Evolutionary conservation across 805 yeast species (phyloP).

Genomic region (Candida awuae): DNA sequence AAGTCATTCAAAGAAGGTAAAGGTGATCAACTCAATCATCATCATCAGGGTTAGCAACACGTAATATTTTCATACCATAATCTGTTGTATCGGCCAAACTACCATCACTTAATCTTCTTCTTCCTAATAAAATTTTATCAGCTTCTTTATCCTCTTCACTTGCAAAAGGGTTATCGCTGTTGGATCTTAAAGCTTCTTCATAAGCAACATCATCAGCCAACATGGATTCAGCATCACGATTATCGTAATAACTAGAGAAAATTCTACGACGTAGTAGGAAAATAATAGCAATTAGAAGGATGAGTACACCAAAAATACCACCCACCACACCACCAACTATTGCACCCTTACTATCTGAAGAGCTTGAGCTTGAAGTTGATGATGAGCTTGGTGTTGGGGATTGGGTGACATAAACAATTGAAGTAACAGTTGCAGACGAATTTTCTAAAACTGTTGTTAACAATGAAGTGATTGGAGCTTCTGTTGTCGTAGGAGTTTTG

Average conservation of each 20-base stretch:
- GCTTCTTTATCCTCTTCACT: slow-evolving; percentile 39
- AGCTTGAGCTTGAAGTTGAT: slow-evolving; percentile 16
- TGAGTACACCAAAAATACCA: slow-evolving; percentile 26
- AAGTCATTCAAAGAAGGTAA: no score
- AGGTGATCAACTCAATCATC: background rate
- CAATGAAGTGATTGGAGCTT: slow-evolving; percentile 8
- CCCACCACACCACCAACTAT: slow-evolving; percentile 33
- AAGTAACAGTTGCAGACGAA: slow-evolving; percentile 21
- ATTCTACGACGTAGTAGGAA: slow-evolving; percentile 31
- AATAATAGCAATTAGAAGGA: slow-evolving; percentile 20
- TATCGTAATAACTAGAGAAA: slow-evolving; percentile 24
- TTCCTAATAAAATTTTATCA: slow-evolving; percentile 61
- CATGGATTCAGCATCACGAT: slow-evolving; percentile 29
- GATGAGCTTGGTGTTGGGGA: slow-evolving; percentile 16
- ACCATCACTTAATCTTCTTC: slow-evolving; percentile 79
- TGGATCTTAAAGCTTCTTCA: slow-evolving; percentile 49
- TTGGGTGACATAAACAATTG: slow-evolving; percentile 24
- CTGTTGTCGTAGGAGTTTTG: slow-evolving; percentile 7
- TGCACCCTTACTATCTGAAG: slow-evolving; percentile 25
- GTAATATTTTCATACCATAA: slow-evolving; percentile 68
- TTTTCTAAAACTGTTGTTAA: slow-evolving; percentile 14
- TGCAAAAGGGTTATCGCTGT: slow-evolving; percentile 50
- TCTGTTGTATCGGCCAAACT: slow-evolving; percentile 82
- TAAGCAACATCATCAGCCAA: slow-evolving; percentile 49
- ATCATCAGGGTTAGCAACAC: slow-evolving; percentile 82